Evolutionary conservation across 1,284 basidiomycete species (phyloP).

Genomic region (Trichosporon coremiiforme): DNA sequence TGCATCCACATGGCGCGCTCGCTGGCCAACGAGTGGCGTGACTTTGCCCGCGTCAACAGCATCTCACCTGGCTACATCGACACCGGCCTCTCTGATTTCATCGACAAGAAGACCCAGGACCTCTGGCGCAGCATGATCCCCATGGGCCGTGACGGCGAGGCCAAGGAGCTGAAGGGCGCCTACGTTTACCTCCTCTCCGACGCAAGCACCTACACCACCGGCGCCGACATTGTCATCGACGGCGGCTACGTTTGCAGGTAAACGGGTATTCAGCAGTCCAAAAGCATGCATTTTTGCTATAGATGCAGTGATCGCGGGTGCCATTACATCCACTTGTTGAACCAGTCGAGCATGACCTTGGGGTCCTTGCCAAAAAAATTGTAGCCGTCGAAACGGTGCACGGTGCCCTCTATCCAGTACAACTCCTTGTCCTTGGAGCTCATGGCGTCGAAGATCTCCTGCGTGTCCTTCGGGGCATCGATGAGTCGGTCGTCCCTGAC

Average conservation of each 20-base stretch:
- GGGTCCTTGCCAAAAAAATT: conserved; percentile 19
- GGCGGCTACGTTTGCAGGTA: conserved; percentile 18
- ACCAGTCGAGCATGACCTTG: conserved; percentile 19
- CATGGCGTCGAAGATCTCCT: conserved; percentile 22
- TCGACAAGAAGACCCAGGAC: conserved; percentile 12
- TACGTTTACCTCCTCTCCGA: conserved; percentile 19
- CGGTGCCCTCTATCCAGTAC: conserved; percentile 23
- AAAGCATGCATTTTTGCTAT: background rate
- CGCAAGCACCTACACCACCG: conserved; percentile 20
- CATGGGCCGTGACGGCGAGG: conserved; percentile 16
- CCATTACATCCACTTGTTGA: conserved; percentile 16
- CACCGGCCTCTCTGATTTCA: conserved; percentile 14
- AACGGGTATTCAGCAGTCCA: background rate
- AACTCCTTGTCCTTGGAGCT: conserved; percentile 21
- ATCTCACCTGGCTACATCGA: conserved; percentile 21
- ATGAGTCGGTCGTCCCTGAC: conserved; percentile 7
- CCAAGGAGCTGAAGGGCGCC: conserved; percentile 21
- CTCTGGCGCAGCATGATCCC: conserved; percentile 18
- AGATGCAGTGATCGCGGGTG: too few species aligned
- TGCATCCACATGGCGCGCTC: conserved; percentile 14
- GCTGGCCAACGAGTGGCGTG: conserved; percentile 18
- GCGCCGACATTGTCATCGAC: conserved; percentile 20
- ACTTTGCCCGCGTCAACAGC: conserved; percentile 21
- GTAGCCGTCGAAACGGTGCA: conserved; percentile 23
- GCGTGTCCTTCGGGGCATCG: conserved; percentile 23